Evolutionary conservation across 306 rosid genomes (phyloP).

Genomic region (Echinosophora koreensis): DNA sequence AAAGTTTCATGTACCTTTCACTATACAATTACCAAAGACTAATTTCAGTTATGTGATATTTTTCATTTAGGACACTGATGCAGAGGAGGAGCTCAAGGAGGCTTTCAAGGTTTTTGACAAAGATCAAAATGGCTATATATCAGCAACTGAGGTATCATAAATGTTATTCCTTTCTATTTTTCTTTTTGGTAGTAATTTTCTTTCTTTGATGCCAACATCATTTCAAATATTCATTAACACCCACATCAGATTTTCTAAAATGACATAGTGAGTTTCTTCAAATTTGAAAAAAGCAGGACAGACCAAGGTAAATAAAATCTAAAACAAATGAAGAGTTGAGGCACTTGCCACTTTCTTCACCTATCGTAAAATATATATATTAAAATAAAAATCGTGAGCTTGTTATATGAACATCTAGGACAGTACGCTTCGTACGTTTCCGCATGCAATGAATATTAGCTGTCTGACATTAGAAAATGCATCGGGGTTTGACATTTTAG

Average conservation of each 20-base stretch:
- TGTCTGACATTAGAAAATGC: slow-evolving; percentile 47
- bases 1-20: not conserved
- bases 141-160: slow-evolving; percentile 86
- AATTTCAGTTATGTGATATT: slow-evolving; percentile 22
- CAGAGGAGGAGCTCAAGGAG: slow-evolving; percentile 91
- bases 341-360: not conserved
- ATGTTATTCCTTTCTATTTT: not conserved
- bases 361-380: not conserved
- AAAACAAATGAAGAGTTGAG: not conserved
- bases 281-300: slow-evolving; percentile 4
- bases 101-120: slow-evolving; percentile 97
- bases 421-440: slow-evolving; percentile 59
- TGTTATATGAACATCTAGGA: slow-evolving; percentile 44
- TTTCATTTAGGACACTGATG: slow-evolving; percentile 76
- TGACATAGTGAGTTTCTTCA: slow-evolving; percentile 16
- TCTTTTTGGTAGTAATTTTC: not conserved
- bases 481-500: slow-evolving; percentile 52
- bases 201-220: not conserved
- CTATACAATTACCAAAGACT: slow-evolving; percentile 15
- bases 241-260: slow-evolving; percentile 8
- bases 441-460: slow-evolving; percentile 57
- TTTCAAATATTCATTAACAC: slow-evolving; percentile 3
- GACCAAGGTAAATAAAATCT: no score
- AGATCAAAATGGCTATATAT: slow-evolving; percentile 94
- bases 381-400: not conserved